These are phyloP conservation scores for Ascochyta clinopodiicola DNA, from an alignment of 2,329 filamentous ascomycete species.

Conservation along the genomic window DNA sequence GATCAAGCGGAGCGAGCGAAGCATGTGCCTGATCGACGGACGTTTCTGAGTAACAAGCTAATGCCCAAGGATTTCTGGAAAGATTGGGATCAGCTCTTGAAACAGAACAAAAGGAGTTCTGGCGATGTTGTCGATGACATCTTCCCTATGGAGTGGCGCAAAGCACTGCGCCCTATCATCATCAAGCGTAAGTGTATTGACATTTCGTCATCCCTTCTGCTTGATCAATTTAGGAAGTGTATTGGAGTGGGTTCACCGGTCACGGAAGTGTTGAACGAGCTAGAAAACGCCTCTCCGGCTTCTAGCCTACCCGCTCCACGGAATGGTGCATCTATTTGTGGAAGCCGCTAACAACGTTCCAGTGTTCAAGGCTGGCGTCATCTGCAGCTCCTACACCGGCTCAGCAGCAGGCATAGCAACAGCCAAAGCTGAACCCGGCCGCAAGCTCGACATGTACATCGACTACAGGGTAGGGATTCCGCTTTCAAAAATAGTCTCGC, in stretches of 20 bases:
- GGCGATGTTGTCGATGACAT: conserved; percentile 28
- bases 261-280: conserved; percentile 1
- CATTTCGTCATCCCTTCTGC: not conserved
- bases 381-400: conserved; percentile 41
- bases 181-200: conserved; percentile 41
- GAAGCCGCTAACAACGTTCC: not conserved
- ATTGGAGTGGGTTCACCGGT: not conserved
- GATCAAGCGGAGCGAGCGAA: conserved; percentile 51
- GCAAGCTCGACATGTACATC: conserved; percentile 54
- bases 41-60: conserved; percentile 47
- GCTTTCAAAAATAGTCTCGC: conserved; percentile 27
- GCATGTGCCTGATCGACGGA: conserved; percentile 47
- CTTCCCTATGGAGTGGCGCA: conserved; percentile 51
- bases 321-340: not conserved
- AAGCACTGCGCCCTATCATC: conserved; percentile 51
- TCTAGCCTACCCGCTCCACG: not conserved
- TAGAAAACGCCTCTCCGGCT: conserved; percentile 2
- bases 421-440: conserved; percentile 47
- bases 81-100: conserved; percentile 44
- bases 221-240: not conserved
- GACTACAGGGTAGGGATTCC: conserved; percentile 45
- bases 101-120: conserved; percentile 10
- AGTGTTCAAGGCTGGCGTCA: conserved; percentile 57
- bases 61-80: conserved; percentile 50
- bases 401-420: conserved; percentile 48